Conservation (phyloP, 129 eudicot species). For the Logfia minima region DNA sequence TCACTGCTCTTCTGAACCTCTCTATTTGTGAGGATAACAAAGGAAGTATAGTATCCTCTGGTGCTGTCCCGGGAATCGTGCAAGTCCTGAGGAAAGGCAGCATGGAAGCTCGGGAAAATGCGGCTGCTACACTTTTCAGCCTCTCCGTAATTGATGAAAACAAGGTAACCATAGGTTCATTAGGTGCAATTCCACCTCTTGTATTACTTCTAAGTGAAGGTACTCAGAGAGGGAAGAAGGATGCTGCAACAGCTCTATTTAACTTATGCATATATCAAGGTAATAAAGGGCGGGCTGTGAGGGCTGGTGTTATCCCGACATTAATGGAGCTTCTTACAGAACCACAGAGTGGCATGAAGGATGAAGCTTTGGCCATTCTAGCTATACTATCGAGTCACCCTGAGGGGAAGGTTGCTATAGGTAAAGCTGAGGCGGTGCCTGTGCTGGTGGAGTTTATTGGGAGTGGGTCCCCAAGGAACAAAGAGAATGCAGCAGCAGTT, state of each 20-base stretch:
- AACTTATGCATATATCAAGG: slow-evolving; percentile 93
- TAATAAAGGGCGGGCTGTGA: slow-evolving; percentile 81
- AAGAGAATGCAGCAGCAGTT: slow-evolving; percentile 94
- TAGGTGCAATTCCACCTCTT: slow-evolving; percentile 88
- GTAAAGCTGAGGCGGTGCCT: slow-evolving; percentile 73
- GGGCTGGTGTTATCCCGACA: slow-evolving; percentile 78
- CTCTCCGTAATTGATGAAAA: slow-evolving; percentile 88
- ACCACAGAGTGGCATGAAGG: slow-evolving; percentile 81
- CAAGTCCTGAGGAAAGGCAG: slow-evolving; percentile 77
- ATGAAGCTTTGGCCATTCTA: slow-evolving; percentile 82
- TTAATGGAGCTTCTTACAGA: slow-evolving; percentile 75
- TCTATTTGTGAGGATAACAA: slow-evolving; percentile 92
- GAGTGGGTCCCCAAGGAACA: slow-evolving; percentile 87
- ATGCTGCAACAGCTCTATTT: slow-evolving; percentile 94
- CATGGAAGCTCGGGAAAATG: slow-evolving; percentile 96
- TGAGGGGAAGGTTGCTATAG: slow-evolving; percentile 80
- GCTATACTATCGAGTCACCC: slow-evolving; percentile 89
- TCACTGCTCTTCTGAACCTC: slow-evolving; percentile 91
- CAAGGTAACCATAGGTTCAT: slow-evolving; percentile 73
- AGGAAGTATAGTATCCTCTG: slow-evolving; percentile 69
- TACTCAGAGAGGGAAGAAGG: slow-evolving; percentile 90
- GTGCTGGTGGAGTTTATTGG: slow-evolving; percentile 72
- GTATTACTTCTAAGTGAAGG: slow-evolving; percentile 75
- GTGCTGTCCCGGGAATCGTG: slow-evolving; percentile 96
- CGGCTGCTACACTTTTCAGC: slow-evolving; percentile 95